Evolutionary conservation across 176 grass and related monocot genomes (phyloP).

Genomic region (Carex pumila): DNA sequence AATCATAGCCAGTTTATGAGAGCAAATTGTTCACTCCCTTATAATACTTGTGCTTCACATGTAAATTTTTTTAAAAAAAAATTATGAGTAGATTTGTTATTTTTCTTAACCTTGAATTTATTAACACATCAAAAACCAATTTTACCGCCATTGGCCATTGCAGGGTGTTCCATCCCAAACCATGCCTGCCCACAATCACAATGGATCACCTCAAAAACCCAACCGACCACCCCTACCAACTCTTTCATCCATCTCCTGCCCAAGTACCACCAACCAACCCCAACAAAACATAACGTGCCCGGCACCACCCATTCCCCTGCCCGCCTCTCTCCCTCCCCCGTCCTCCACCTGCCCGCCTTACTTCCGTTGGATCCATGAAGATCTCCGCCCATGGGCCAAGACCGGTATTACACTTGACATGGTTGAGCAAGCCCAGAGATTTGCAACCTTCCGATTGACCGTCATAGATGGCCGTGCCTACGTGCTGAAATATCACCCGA

Average conservation of each 20-base stretch:
- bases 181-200: constrained; percentile 10
- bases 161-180: constrained; percentile 28
- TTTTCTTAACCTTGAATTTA: not conserved
- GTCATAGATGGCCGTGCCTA: constrained; percentile 44
- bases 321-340: not conserved
- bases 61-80: no score
- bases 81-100: not conserved
- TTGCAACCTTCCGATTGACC: constrained; percentile 65
- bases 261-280: constrained; percentile 15
- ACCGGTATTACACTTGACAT: constrained; percentile 59
- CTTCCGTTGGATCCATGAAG: constrained; percentile 91
- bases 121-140: not conserved
- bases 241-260: not conserved
- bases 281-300: not conserved
- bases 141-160: not conserved
- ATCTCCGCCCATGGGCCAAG: constrained; percentile 69
- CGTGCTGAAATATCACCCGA: constrained; percentile 34
- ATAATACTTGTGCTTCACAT: no score
- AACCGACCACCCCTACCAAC: not conserved
- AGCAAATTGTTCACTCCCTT: no score
- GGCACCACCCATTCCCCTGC: not conserved
- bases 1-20: no score
- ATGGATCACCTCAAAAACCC: not conserved
- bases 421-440: constrained; percentile 39
- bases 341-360: constrained; percentile 61